Base-by-base conservation (phyloP, 2,329 filamentous ascomycete genomes). In the Hymenoscyphus infarciens region DNA sequence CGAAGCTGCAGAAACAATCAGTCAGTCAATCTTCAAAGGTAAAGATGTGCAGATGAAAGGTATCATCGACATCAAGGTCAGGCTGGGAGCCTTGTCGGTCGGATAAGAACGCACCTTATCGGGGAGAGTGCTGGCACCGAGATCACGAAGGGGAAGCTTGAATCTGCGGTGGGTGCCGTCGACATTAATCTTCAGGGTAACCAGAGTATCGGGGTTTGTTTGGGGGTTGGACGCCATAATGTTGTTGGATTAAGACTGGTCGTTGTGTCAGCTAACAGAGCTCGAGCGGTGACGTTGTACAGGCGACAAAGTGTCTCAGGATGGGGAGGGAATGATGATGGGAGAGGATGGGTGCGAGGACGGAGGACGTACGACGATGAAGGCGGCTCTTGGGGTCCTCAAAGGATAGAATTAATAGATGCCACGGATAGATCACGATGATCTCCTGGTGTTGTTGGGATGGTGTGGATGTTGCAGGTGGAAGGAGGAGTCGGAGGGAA, bases 101-200 rank as follows among this genome's bases (percentile, higher is more conserved):
- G 57, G 54, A 62, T 61, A 49, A 61, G 49, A 54, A 70, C 89
- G 75, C 84, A 98, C 95, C 86, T 94, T 96, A 72, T 86, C 81
- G 71, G 93, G 91, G 45, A 99, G 85, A 56, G 86, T 82, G 67
- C 80, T 81, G 57, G 89, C 86, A 66, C 86, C 86, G 62, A 98
- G 87, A 70, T 98, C 94, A 74, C 88, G 87, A 73, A 98, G 84
- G 61, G 92, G 89, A 68, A 98, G 83, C 83, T 96, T 97, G 80
- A 96, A 90, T 71, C 92, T 90, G 73, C 90, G 87, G 72, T 87
- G 89, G 72, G 79, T 80, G 64, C 91, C 91, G 73, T 92, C 86
- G 73, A 89, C 86, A 72, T 86, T 84, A 74, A 96, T 83, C 81
- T 98, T 98, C 79, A 97, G 81, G 68, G 89, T 92, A 77, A 98